phyloP scores from a whole-genome alignment of 345 rosid genomes.

The Alliaria petiolata region DNA sequence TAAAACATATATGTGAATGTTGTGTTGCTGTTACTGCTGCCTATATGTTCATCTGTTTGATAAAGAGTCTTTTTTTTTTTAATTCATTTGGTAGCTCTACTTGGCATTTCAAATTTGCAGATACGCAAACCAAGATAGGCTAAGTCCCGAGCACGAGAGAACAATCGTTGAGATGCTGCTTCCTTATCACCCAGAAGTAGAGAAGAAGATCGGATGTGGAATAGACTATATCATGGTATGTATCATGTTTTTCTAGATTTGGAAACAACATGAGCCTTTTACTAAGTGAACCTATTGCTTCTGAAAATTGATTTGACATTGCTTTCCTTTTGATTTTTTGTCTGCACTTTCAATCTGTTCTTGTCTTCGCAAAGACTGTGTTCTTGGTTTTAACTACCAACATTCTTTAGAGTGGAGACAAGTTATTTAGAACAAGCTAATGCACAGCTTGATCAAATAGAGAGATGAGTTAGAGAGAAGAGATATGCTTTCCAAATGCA shows the following conservation, averaged over 20 bases:
- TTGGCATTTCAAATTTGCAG: constrained; percentile 36
- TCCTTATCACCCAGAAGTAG: constrained; percentile 75
- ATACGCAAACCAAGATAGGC: constrained; percentile 64
- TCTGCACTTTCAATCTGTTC: neutral
- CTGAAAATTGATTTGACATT: too few species aligned
- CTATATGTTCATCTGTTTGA: neutral
- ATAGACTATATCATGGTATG: constrained; percentile 77
- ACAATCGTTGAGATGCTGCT: constrained; percentile 71
- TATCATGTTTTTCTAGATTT: neutral
- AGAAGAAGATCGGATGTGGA: constrained; percentile 85
- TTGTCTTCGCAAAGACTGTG: neutral
- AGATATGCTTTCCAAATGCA: neutral
- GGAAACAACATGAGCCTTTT: neutral
- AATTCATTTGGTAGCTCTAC: constrained; percentile 3
- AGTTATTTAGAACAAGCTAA: neutral
- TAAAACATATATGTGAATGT: neutral
- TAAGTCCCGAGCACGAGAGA: constrained; percentile 74
- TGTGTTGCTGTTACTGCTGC: neutral
- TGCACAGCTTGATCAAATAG: neutral
- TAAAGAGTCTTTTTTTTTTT: neutral
- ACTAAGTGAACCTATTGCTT: neutral
- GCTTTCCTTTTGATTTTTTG: neutral
- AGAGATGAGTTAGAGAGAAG: neutral
- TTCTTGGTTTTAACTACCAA: neutral
- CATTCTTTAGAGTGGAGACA: neutral